phyloP scores from a whole-genome alignment of 495 filamentous ascomycete genomes.

The Penicillium cataractarum region DNA sequence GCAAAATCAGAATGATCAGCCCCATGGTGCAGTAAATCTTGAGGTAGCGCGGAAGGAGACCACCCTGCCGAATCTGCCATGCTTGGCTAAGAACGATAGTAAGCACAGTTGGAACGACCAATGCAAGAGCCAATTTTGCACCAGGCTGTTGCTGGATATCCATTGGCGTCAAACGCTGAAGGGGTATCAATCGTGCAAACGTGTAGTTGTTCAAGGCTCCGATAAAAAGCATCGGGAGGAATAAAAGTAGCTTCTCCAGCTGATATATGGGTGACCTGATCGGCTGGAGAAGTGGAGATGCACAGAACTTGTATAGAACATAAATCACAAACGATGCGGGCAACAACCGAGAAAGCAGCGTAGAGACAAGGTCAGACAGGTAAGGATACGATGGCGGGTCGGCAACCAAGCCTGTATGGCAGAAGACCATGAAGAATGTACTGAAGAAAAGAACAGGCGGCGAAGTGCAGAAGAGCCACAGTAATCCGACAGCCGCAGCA shows the following conservation, averaged over 20 bases:
- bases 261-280: slow-evolving; percentile 62
- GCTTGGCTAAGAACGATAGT: slow-evolving; percentile 67
- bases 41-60: slow-evolving; percentile 68
- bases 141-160: slow-evolving; percentile 79
- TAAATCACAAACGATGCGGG: slow-evolving; percentile 76
- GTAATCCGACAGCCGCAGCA: slow-evolving; percentile 61
- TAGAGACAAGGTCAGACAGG: slow-evolving; percentile 65
- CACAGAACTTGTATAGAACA: slow-evolving; percentile 74
- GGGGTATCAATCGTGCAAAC: slow-evolving; percentile 76
- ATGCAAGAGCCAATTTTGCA: slow-evolving; percentile 68
- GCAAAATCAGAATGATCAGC: slow-evolving; percentile 61
- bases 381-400: slow-evolving; percentile 66
- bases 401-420: slow-evolving; percentile 76
- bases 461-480: slow-evolving; percentile 72
- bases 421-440: slow-evolving; percentile 72
- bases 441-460: slow-evolving; percentile 72
- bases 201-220: slow-evolving; percentile 84
- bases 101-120: slow-evolving; percentile 66
- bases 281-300: slow-evolving; percentile 54
- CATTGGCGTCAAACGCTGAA: slow-evolving; percentile 73
- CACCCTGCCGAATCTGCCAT: slow-evolving; percentile 75
- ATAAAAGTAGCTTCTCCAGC: slow-evolving; percentile 73
- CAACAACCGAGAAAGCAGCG: slow-evolving; percentile 70
- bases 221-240: slow-evolving; percentile 75
- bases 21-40: slow-evolving; percentile 70